Evolutionary conservation across 768 basidiomycete species (phyloP).

Genomic region (Russula sp.): DNA sequence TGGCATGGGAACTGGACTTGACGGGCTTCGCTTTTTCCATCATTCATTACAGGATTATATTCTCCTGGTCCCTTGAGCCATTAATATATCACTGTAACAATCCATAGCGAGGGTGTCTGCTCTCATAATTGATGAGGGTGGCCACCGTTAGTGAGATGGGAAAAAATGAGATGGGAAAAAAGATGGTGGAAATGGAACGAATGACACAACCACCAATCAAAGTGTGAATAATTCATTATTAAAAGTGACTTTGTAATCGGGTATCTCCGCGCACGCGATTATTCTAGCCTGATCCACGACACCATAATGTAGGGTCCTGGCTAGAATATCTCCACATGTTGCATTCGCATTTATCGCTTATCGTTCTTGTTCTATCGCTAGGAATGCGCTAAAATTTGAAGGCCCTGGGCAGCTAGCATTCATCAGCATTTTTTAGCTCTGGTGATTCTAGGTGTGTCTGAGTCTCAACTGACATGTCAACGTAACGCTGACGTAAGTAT

Average conservation of each 20-base stretch:
- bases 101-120: not conserved
- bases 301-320: too few species aligned
- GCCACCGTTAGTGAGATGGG: not conserved
- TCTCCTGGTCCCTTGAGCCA: slow-evolving; percentile 19
- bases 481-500: slow-evolving; percentile 19
- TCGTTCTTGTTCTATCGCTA: not conserved
- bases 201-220: not conserved
- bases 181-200: not conserved
- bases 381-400: not conserved
- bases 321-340: not conserved
- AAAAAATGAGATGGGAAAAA: slow-evolving; percentile 3
- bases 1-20: slow-evolving; percentile 15
- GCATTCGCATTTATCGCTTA: not conserved
- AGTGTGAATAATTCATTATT: not conserved
- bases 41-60: not conserved
- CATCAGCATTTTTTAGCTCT: not conserved
- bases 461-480: not conserved
- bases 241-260: not conserved
- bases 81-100: not conserved
- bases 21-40: slow-evolving; percentile 3
- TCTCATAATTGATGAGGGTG: not conserved
- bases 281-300: not conserved
- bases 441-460: not conserved
- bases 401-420: slow-evolving; percentile 1
- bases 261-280: not conserved